A percentile compares a stretch with the other conserved stretches of the same genome.
phyloP scores from a whole-genome alignment of 345 rosid species.

The Streptanthus diversifolius region DNA sequence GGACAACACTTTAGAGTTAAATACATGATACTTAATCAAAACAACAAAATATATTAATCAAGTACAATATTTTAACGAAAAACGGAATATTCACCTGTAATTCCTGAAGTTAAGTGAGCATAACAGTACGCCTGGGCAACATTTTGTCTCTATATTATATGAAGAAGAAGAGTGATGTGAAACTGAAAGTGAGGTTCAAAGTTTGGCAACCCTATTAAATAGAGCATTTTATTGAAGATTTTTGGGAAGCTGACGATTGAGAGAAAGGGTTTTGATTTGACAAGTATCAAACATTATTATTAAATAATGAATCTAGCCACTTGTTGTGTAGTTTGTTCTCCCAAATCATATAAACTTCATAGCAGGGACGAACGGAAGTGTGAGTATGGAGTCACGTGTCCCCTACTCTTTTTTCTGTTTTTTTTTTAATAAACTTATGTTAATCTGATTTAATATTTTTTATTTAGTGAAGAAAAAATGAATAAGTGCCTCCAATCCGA shows the following conservation, averaged over 20 bases:
- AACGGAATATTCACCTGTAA: slow-evolving; percentile 37
- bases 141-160: slow-evolving; percentile 24
- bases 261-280: slow-evolving; percentile 23
- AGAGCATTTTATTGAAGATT: neutral
- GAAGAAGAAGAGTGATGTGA: slow-evolving; percentile 11
- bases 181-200: slow-evolving; percentile 2
- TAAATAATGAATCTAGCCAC: slow-evolving; percentile 11
- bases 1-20: neutral
- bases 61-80: neutral
- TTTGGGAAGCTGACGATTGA: slow-evolving; percentile 4
- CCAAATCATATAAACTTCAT: neutral
- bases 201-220: slow-evolving; percentile 20
- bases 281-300: slow-evolving; percentile 29
- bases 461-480: no score
- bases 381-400: no score
- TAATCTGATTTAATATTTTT: no score
- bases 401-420: no score
- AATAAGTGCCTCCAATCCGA: no score
- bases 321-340: slow-evolving; percentile 24
- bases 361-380: no score
- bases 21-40: neutral
- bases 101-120: slow-evolving; percentile 48
- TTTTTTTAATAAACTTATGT: no score
- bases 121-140: slow-evolving; percentile 52
- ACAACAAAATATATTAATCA: neutral